phyloP scores from a whole-genome alignment of 371 early-diverging fungal species.

The Rhizopus delemar region DNA sequence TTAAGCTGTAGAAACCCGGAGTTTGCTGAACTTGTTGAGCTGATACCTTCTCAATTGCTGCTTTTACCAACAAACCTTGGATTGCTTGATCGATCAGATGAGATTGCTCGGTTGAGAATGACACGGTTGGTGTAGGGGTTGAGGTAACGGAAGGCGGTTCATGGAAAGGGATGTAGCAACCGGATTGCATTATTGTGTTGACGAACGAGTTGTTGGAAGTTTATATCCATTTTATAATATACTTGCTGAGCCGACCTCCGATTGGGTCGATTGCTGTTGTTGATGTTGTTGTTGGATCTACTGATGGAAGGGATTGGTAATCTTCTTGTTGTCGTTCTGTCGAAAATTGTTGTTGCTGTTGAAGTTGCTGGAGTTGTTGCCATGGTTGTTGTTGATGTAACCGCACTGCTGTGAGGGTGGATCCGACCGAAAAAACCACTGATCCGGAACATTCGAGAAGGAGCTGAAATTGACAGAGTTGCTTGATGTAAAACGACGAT shows the following conservation, averaged over 20 bases:
- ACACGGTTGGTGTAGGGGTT: not conserved
- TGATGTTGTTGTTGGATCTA: constrained; percentile 3
- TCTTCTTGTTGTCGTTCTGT: not conserved
- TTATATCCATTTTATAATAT: constrained; percentile 1
- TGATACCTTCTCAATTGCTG: constrained; percentile 16
- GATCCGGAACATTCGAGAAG: not conserved
- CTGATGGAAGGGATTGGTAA: constrained; percentile 9
- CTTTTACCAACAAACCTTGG: not conserved
- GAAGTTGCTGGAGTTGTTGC: no score
- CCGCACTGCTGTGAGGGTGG: constrained; percentile 26
- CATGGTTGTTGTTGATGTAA: constrained; percentile 13
- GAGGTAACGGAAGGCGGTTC: not conserved
- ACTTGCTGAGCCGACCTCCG: constrained; percentile 16
- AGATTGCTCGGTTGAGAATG: not conserved
- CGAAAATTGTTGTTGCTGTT: no score
- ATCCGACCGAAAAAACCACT: constrained; percentile 19
- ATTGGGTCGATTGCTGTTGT: not conserved
- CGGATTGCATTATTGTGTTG: not conserved
- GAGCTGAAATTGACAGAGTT: no score
- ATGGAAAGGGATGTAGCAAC: constrained; percentile 7
- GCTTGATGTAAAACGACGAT: no score
- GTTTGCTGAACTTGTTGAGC: not conserved
- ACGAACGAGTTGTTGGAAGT: constrained; percentile 9
- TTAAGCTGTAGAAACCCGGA: constrained; percentile 22
- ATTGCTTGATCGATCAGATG: constrained; percentile 7